Percentiles rank a stretch among this genome's conserved stretches.
These are phyloP conservation scores for Lepidium aucheri DNA, from an alignment of 345 rosid genomes.

Conservation along the genomic window DNA sequence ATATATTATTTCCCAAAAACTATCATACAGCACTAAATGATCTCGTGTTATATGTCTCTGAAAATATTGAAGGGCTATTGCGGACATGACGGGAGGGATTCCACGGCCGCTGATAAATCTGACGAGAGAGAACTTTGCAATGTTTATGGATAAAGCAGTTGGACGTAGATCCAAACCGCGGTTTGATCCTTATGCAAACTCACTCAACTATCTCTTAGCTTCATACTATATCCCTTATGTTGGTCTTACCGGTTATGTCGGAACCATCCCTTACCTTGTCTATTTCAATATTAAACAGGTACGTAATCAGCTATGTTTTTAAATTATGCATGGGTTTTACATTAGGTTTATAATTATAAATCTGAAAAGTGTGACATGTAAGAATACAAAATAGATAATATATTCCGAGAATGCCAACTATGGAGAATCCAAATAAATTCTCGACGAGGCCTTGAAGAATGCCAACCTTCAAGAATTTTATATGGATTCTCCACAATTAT, in stretches of 20 bases:
- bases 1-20: too few relatives aligned
- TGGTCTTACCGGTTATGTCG: conserved; percentile 65
- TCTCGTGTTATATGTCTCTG: too few relatives aligned
- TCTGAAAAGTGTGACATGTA: too few relatives aligned
- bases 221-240: conserved; percentile 56
- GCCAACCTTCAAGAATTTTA: too few relatives aligned
- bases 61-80: conserved; percentile 47
- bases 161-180: conserved; percentile 46
- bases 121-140: conserved; percentile 34
- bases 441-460: too few relatives aligned
- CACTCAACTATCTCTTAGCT: conserved; percentile 51
- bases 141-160: conserved; percentile 39
- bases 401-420: too few relatives aligned
- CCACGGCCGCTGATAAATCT: conserved; percentile 51
- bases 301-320: conserved; percentile 27
- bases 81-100: conserved; percentile 41
- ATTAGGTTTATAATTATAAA: neutral
- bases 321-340: neutral
- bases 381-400: too few relatives aligned
- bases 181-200: conserved; percentile 49
- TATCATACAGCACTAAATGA: too few relatives aligned
- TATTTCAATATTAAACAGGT: conserved; percentile 33
- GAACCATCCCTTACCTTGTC: conserved; percentile 44
- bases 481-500: too few relatives aligned
- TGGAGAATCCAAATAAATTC: too few relatives aligned